A percentile compares a stretch with the other conserved stretches of the same genome.
phyloP scores from a whole-genome alignment of 2,329 filamentous ascomycete species.

The Alternaria triticina region DNA sequence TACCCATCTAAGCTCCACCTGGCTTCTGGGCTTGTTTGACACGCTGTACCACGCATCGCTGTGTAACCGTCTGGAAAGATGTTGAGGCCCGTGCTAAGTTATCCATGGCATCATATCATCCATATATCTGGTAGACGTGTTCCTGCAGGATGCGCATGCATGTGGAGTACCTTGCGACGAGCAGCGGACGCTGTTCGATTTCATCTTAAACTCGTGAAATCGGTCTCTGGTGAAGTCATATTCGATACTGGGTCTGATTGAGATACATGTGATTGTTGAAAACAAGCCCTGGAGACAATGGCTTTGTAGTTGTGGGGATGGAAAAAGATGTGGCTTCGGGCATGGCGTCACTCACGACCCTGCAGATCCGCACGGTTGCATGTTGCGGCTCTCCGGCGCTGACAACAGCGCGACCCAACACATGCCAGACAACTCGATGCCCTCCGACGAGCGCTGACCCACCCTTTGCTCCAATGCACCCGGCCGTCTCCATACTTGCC shows the following conservation, averaged over 20 bases:
- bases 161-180: background rate
- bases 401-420: conserved; percentile 7
- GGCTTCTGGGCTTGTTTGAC: background rate
- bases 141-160: background rate
- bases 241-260: background rate
- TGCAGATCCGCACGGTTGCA: conserved; percentile 12
- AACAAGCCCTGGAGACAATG: background rate
- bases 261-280: background rate
- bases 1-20: background rate
- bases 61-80: background rate
- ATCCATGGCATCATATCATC: background rate
- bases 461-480: conserved; percentile 46
- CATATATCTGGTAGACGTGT: background rate
- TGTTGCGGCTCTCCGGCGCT: conserved; percentile 1
- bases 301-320: background rate
- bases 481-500: conserved; percentile 36
- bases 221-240: background rate
- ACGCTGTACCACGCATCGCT: background rate
- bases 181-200: background rate
- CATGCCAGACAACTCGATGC: conserved; percentile 35
- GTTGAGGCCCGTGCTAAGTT: background rate
- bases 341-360: conserved; percentile 18
- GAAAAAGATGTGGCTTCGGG: background rate
- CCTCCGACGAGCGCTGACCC: conserved; percentile 40
- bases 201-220: background rate